These are phyloP conservation scores for Mycogone perniciosa DNA, from an alignment of 2,329 filamentous ascomycete genomes.

Conservation along the genomic window DNA sequence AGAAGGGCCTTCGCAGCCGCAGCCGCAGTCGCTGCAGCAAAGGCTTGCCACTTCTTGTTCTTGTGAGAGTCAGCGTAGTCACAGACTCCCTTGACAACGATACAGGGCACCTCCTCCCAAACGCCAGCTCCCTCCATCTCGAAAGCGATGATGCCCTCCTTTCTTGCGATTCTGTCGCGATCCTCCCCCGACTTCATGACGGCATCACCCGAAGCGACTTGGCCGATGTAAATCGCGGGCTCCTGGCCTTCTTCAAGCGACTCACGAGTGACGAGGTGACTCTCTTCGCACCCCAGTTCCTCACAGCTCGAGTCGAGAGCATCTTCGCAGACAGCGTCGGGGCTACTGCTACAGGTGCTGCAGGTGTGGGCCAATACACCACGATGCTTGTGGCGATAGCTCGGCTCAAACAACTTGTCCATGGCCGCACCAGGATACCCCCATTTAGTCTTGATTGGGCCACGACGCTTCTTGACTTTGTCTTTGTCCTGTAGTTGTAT, in stretches of 20 bases:
- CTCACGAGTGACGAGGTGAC: constrained; percentile 26
- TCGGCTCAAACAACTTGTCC: constrained; percentile 26
- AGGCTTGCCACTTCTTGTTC: constrained; percentile 30
- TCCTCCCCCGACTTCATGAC: constrained; percentile 32
- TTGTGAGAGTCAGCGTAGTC: constrained; percentile 37
- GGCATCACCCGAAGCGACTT: constrained; percentile 32
- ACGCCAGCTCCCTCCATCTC: constrained; percentile 31
- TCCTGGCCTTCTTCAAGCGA: constrained; percentile 17
- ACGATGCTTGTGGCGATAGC: constrained; percentile 29
- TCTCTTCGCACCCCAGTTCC: constrained; percentile 11
- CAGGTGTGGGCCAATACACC: constrained; percentile 1
- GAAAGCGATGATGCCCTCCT: constrained; percentile 23
- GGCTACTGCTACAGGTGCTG: not conserved
- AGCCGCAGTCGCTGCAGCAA: constrained; percentile 32
- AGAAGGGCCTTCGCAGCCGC: constrained; percentile 11
- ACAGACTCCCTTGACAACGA: constrained; percentile 32
- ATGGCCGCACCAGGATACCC: constrained; percentile 21
- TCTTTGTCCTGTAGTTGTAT: constrained; percentile 6
- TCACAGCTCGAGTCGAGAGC: constrained; percentile 11
- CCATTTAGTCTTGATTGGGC: constrained; percentile 10
- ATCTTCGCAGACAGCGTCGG: constrained; percentile 9
- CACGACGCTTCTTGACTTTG: constrained; percentile 5
- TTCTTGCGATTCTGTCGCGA: constrained; percentile 28
- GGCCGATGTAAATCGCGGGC: constrained; percentile 28
- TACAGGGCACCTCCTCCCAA: constrained; percentile 26